Base-by-base conservation (phyloP, 768 basidiomycete species). In the Trametes gibbosa region DNA sequence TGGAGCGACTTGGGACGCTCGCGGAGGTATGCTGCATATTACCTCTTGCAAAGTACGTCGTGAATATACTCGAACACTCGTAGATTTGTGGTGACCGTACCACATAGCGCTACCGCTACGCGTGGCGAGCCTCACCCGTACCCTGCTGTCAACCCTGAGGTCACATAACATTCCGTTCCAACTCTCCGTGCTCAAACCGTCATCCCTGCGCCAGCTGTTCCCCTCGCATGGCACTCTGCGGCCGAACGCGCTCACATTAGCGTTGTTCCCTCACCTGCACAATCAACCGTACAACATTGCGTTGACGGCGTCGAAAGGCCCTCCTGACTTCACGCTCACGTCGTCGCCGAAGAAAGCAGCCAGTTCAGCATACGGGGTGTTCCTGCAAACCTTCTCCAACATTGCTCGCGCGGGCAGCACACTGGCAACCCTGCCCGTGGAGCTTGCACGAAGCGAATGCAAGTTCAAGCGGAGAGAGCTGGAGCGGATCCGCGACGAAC, bases 1-100 rank as follows among this genome's bases (percentile, higher is more conserved):
- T 98, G 95, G 95, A 79, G 80, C 16, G 80, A 84, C 27, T 70
- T 89, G 41, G 85, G 87, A 62, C 79, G 83, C 32, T 92, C 89
- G 3, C 68, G 76, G 25, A 63, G 73, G 51, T 80, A 77, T 19
- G 78, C 87, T 10, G 79, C 80, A 3, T 74, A 81, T 67, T 93
- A 89, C 71, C 76, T 95, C 25, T 62, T 95, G 1, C 90, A 95
- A 76, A 90, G 92, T 95, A 67, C 65, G 86, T 76, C 5, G 12
- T 16, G 21, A 54, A 25, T 35, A 49, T 7, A 27, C 17, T 43
- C 27, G 23, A 32, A 43, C 35, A 25, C n/a, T n/a, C 19, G 21
- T 12, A 9, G 21, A 19, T 23, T 51, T 35, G 43, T 23, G 19
- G 24, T 53, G 23, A 27, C 64, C 46, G 19, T 16, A 6, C 13